Conservation (phyloP, 371 early-diverging fungal genomes). For the Mortierella polycephala region DNA sequence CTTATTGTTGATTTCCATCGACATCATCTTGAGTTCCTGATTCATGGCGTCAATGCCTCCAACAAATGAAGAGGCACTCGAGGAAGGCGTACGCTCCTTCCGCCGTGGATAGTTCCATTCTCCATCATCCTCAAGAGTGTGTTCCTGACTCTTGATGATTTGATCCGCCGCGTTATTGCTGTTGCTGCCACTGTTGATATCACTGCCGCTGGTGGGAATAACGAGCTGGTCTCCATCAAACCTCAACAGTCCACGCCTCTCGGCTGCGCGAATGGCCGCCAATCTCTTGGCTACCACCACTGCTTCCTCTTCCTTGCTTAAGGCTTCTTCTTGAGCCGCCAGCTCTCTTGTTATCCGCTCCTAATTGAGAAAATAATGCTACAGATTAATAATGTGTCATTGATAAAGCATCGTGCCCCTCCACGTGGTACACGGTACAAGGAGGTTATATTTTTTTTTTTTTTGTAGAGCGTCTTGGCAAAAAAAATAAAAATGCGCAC, state of each 20-base stretch:
- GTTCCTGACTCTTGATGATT: neutral
- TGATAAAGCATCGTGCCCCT: too few relatives aligned
- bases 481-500: neutral
- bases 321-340: constrained; percentile 42
- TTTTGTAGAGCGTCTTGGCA: too few relatives aligned
- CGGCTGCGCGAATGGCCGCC: constrained; percentile 45
- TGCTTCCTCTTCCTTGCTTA: constrained; percentile 39
- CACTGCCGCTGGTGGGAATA: constrained; percentile 1
- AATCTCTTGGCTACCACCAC: constrained; percentile 27
- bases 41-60: constrained; percentile 41
- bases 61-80: constrained; percentile 40
- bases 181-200: constrained; percentile 5
- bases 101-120: constrained; percentile 6
- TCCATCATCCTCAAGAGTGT: neutral
- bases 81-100: constrained; percentile 9
- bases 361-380: constrained; percentile 8
- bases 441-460: neutral
- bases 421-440: neutral
- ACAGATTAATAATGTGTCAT: too few relatives aligned
- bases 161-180: neutral
- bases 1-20: constrained; percentile 10
- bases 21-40: constrained; percentile 47
- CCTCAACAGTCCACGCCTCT: constrained; percentile 36
- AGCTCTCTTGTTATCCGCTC: constrained; percentile 42
- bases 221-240: constrained; percentile 34